Evolutionary conservation across 2,329 filamentous ascomycete species (phyloP).

Genomic region (Colletotrichum incanum): DNA sequence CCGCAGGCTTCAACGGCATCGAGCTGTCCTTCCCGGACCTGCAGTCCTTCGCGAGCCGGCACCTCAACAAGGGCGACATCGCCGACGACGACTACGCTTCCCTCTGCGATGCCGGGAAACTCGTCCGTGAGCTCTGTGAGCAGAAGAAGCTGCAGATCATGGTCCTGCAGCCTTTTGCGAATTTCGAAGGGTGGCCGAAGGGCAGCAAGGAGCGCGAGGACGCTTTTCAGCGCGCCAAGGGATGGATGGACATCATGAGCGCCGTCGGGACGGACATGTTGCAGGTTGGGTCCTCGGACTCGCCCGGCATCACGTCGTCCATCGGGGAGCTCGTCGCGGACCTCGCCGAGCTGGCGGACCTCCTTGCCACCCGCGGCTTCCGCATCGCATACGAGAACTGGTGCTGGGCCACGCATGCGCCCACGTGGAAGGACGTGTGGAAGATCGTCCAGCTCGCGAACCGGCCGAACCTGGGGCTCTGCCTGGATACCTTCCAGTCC

Average conservation of each 20-base stretch:
- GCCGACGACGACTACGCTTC: slow-evolving; percentile 71
- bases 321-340: slow-evolving; percentile 71
- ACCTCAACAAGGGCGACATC: slow-evolving; percentile 65
- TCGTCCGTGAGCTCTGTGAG: slow-evolving; percentile 70
- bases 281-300: slow-evolving; percentile 78
- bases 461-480: slow-evolving; percentile 78
- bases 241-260: slow-evolving; percentile 82
- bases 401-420: slow-evolving; percentile 83
- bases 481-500: slow-evolving; percentile 84
- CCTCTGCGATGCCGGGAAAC: slow-evolving; percentile 67
- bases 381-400: slow-evolving; percentile 85
- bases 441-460: slow-evolving; percentile 75
- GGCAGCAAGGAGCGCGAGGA: slow-evolving; percentile 72
- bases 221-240: slow-evolving; percentile 73
- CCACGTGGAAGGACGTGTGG: slow-evolving; percentile 80
- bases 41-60: slow-evolving; percentile 69
- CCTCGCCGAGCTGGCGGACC: slow-evolving; percentile 74
- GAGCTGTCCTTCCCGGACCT: slow-evolving; percentile 85
- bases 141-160: slow-evolving; percentile 73
- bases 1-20: slow-evolving; percentile 77
- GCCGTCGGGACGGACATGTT: slow-evolving; percentile 79
- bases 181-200: slow-evolving; percentile 82
- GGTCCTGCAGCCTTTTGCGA: slow-evolving; percentile 82
- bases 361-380: slow-evolving; percentile 70
- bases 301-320: slow-evolving; percentile 67